Conservation (phyloP, 2,329 filamentous ascomycete genomes). For the Paecilomyces sp. region DNA sequence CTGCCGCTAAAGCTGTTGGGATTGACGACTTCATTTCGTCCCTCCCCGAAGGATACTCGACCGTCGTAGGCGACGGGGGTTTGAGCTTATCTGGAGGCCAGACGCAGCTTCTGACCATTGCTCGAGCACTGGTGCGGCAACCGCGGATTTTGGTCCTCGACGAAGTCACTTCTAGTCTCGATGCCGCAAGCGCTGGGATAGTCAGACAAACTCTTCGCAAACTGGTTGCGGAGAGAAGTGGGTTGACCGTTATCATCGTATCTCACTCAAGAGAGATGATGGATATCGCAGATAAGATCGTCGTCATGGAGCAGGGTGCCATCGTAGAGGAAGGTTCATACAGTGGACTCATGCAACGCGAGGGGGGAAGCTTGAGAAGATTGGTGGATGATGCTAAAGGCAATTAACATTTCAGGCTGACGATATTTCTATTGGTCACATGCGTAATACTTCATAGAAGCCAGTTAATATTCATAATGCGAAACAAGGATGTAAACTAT, state of each 20-base stretch:
- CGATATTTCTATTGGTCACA: too few species aligned
- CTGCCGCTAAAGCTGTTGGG: conserved; percentile 50
- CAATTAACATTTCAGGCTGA: background rate
- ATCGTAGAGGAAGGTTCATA: conserved; percentile 65
- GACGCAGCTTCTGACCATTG: conserved; percentile 72
- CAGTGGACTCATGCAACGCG: conserved; percentile 45
- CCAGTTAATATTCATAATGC: too few species aligned
- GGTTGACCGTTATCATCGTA: conserved; percentile 68
- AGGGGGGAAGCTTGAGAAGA: conserved; percentile 42
- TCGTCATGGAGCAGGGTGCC: conserved; percentile 63
- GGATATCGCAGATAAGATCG: conserved; percentile 64
- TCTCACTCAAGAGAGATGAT: conserved; percentile 86
- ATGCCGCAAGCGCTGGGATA: conserved; percentile 57
- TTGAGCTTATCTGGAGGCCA: conserved; percentile 72
- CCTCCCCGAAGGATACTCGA: conserved; percentile 65
- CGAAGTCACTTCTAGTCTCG: conserved; percentile 77
- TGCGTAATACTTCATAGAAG: too few species aligned
- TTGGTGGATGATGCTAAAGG: conserved; percentile 16
- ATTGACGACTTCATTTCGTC: conserved; percentile 71
- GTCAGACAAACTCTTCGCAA: conserved; percentile 57
- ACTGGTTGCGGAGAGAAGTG: conserved; percentile 39
- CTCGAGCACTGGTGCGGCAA: conserved; percentile 64
- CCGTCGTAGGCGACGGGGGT: conserved; percentile 69
- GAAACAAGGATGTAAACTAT: too few species aligned
- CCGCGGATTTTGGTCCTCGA: conserved; percentile 74